A percentile compares a stretch with the other conserved stretches of the same genome.
Evolutionary conservation across 2,329 filamentous ascomycete species (phyloP).

Genomic region (Leptodontidium sp.): DNA sequence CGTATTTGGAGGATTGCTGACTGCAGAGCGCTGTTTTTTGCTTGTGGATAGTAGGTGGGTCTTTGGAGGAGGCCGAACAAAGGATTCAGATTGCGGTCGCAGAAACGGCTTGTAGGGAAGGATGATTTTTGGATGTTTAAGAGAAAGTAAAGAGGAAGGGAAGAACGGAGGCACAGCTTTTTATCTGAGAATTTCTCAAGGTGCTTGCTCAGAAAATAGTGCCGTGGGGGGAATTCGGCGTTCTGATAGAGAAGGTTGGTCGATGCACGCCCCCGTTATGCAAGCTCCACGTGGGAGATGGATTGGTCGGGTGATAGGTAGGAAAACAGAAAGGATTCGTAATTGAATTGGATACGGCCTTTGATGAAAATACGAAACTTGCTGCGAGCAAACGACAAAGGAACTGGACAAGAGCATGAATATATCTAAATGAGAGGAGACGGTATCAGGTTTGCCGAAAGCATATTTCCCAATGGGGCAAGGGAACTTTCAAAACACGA

Average conservation of each 20-base stretch:
- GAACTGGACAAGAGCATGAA: slow-evolving; percentile 26
- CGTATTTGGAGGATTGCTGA: slow-evolving; percentile 18
- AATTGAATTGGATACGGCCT: slow-evolving; percentile 28
- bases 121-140: slow-evolving; percentile 8
- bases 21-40: slow-evolving; percentile 25
- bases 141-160: slow-evolving; percentile 11
- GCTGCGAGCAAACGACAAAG: slow-evolving; percentile 22
- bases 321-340: slow-evolving; percentile 34
- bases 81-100: slow-evolving; percentile 31
- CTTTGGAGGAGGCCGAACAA: slow-evolving; percentile 24
- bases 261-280: slow-evolving; percentile 29
- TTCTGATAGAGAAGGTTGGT: slow-evolving; percentile 26
- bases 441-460: slow-evolving; percentile 29
- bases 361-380: slow-evolving; percentile 29
- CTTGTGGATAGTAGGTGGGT: slow-evolving; percentile 14
- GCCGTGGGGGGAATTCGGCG: slow-evolving; percentile 31
- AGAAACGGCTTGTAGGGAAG: slow-evolving; percentile 30
- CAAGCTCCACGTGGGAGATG: slow-evolving; percentile 38
- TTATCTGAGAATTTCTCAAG: slow-evolving; percentile 19
- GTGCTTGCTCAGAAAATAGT: slow-evolving; percentile 21
- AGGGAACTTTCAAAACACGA: slow-evolving; percentile 32
- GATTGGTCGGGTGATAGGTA: slow-evolving; percentile 36
- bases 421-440: slow-evolving; percentile 24
- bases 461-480: slow-evolving; percentile 36
- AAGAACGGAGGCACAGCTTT: slow-evolving; percentile 21